A percentile compares a stretch with the other conserved stretches of the same genome.
Conservation (phyloP, 331 rosid genomes). For the Phaseolus coccineus region DNA sequence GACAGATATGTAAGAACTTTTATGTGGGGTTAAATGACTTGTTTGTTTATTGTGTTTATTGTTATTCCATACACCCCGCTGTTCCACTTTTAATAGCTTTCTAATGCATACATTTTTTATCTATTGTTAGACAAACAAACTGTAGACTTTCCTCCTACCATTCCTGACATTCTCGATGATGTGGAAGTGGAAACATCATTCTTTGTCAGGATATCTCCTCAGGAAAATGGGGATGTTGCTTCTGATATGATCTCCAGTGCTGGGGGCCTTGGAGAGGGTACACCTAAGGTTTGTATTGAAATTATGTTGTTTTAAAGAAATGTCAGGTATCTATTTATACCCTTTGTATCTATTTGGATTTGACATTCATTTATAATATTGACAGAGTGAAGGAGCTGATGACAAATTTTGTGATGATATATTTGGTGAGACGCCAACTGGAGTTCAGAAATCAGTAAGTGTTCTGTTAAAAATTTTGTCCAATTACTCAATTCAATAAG, state of each 20-base stretch:
- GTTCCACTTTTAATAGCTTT: conserved; percentile 4
- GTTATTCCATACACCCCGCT: not conserved
- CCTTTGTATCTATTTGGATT: conserved; percentile 35
- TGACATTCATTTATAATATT: conserved; percentile 36
- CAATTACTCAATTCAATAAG: not conserved
- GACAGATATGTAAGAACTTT: not conserved
- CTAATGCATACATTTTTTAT: not conserved
- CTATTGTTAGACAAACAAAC: conserved; percentile 39
- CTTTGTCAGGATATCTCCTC: conserved; percentile 69
- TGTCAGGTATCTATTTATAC: not conserved
- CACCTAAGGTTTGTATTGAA: conserved; percentile 73
- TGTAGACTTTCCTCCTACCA: conserved; percentile 48
- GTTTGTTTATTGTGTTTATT: not conserved
- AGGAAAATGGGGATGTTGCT: conserved; percentile 56
- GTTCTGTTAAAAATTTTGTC: conserved; percentile 28
- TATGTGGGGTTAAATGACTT: conserved; percentile 5
- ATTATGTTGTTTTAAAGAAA: not conserved
- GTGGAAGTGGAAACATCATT: conserved; percentile 55
- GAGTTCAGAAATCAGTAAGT: conserved; percentile 77
- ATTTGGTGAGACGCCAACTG: conserved; percentile 99
- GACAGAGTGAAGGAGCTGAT: conserved; percentile 88
- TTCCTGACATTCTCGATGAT: conserved; percentile 54
- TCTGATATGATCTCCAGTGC: conserved; percentile 52
- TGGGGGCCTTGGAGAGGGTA: conserved; percentile 85
- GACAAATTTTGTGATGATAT: conserved; percentile 86